Conservation (phyloP, 169 alveolate genomes). For the Plasmodium knowlesi region DNA sequence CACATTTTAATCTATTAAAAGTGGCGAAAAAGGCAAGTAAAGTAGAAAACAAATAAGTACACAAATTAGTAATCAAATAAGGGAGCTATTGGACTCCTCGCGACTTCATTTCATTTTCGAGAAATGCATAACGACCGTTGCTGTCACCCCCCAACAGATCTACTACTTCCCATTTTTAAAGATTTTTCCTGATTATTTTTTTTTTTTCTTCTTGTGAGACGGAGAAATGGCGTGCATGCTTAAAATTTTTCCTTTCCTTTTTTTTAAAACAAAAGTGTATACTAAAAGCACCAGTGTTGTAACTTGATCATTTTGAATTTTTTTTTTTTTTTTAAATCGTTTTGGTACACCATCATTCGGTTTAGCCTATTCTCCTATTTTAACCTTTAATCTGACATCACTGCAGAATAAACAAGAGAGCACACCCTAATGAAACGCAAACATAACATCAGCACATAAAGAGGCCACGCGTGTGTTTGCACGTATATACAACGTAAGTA, state of each 20-base stretch:
- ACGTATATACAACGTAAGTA: background rate
- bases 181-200: background rate
- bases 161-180: background rate
- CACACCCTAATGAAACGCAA: background rate
- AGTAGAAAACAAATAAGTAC: background rate
- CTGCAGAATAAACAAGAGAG: background rate
- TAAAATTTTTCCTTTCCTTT: background rate
- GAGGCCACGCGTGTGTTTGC: background rate
- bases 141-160: background rate
- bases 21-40: background rate
- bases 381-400: background rate
- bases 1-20: background rate
- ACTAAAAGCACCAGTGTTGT: background rate
- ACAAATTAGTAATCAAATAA: background rate
- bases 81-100: background rate
- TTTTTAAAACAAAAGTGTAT: background rate
- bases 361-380: background rate
- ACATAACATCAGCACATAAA: background rate
- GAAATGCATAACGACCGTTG: background rate
- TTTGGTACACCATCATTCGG: background rate
- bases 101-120: background rate
- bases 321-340: background rate
- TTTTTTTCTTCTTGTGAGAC: background rate
- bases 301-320: background rate
- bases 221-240: background rate